These are phyloP conservation scores for Dactylellina sp. DNA, from an alignment of 2,329 filamentous ascomycete genomes.

Conservation along the genomic window DNA sequence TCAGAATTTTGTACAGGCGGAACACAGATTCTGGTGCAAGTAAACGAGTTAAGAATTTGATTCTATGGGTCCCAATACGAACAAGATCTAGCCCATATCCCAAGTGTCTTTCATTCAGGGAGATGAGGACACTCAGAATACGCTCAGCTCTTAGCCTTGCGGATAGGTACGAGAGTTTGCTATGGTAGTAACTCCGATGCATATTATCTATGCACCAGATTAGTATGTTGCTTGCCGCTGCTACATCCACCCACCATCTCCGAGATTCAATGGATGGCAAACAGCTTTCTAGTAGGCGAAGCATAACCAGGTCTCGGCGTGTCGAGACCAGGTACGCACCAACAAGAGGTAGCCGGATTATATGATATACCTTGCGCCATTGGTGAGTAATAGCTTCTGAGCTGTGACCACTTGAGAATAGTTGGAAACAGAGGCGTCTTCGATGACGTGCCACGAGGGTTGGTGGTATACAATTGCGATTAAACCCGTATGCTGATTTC, in stretches of 20 bases:
- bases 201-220: slow-evolving; percentile 43
- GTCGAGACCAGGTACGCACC: slow-evolving; percentile 29
- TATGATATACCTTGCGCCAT: slow-evolving; percentile 1
- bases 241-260: slow-evolving; percentile 11
- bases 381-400: slow-evolving; percentile 14
- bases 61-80: slow-evolving; percentile 16
- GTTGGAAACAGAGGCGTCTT: slow-evolving; percentile 14
- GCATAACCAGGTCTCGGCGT: slow-evolving; percentile 21
- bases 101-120: neutral
- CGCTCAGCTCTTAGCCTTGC: slow-evolving; percentile 26
- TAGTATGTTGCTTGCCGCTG: slow-evolving; percentile 28
- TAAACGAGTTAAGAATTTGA: slow-evolving; percentile 30
- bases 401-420: slow-evolving; percentile 28
- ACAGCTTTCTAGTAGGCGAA: slow-evolving; percentile 32
- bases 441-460: slow-evolving; percentile 2
- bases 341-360: slow-evolving; percentile 7
- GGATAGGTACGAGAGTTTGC: slow-evolving; percentile 11
- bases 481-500: neutral
- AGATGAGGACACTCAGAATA: slow-evolving; percentile 17
- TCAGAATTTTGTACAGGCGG: slow-evolving; percentile 19
- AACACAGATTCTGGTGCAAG: slow-evolving; percentile 24
- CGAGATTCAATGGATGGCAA: neutral
- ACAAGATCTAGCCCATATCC: slow-evolving; percentile 17
- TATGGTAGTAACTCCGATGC: neutral
- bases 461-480: neutral